Evolutionary conservation across 495 filamentous ascomycete genomes (phyloP).

Genomic region (Physcia stellaris): DNA sequence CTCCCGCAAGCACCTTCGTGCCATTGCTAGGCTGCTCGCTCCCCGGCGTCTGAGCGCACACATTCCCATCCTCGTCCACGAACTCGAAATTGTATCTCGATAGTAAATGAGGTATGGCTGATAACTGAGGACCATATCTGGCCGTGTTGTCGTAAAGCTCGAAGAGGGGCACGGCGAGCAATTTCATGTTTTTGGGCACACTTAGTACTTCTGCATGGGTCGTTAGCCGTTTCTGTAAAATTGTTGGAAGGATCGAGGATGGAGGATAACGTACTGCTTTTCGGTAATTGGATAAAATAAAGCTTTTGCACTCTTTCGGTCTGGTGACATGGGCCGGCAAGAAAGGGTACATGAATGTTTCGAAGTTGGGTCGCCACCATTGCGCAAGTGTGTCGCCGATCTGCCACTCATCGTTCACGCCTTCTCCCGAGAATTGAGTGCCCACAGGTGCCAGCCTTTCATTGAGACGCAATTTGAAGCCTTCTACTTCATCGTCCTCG

Average conservation of each 20-base stretch:
- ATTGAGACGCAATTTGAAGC: constrained; percentile 84
- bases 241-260: not conserved
- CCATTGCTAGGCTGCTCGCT: constrained; percentile 20
- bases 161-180: constrained; percentile 90
- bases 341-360: constrained; percentile 99
- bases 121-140: constrained; percentile 88
- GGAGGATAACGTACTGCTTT: constrained; percentile 56
- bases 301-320: constrained; percentile 99
- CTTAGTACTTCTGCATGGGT: constrained; percentile 68
- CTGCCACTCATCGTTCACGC: constrained; percentile 81
- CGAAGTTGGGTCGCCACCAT: constrained; percentile 98
- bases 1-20: constrained; percentile 23
- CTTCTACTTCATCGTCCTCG: constrained; percentile 80
- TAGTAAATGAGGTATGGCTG: constrained; percentile 85
- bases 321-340: constrained; percentile 88
- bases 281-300: constrained; percentile 87
- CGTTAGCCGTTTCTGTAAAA: not conserved
- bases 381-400: constrained; percentile 88
- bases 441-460: constrained; percentile 87
- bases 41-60: constrained; percentile 77
- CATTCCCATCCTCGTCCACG: constrained; percentile 85
- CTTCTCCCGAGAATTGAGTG: constrained; percentile 72
- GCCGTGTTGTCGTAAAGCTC: constrained; percentile 96
- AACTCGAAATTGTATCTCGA: constrained; percentile 96
- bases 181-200: constrained; percentile 99